Evolutionary conservation across 805 yeast species (phyloP).

Genomic region (Pichia thaimueangensis): DNA sequence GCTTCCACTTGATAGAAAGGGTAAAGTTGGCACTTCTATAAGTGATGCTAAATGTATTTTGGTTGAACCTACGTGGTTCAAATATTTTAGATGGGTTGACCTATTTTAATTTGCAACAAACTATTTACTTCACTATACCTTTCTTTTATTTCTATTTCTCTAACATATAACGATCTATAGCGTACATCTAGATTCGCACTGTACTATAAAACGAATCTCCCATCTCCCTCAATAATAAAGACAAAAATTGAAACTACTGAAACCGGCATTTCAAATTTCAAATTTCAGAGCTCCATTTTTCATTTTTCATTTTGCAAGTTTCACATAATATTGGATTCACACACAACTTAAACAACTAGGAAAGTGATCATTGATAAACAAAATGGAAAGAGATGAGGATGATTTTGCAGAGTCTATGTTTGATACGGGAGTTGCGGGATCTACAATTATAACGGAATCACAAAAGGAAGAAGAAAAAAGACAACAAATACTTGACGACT

Average conservation of each 20-base stretch:
- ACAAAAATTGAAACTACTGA: no score
- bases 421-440: neutral
- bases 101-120: conserved; percentile 6
- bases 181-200: no score
- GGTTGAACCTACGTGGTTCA: conserved; percentile 88
- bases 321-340: no score
- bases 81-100: conserved; percentile 51
- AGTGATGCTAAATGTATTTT: conserved; percentile 66
- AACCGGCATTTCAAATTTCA: no score
- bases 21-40: conserved; percentile 9
- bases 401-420: conserved; percentile 5
- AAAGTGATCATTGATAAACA: neutral
- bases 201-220: no score
- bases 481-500: conserved; percentile 8
- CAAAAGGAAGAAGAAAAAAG: conserved; percentile 5
- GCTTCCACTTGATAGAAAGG: conserved; percentile 3
- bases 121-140: no score
- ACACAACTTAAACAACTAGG: no score
- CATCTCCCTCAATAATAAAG: no score
- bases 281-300: no score
- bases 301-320: no score
- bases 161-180: no score
- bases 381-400: neutral
- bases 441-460: neutral
- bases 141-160: neutral